Evolutionary conservation across 2,329 filamentous ascomycete species (phyloP).

Genomic region (Alternaria hordeiaustralica): DNA sequence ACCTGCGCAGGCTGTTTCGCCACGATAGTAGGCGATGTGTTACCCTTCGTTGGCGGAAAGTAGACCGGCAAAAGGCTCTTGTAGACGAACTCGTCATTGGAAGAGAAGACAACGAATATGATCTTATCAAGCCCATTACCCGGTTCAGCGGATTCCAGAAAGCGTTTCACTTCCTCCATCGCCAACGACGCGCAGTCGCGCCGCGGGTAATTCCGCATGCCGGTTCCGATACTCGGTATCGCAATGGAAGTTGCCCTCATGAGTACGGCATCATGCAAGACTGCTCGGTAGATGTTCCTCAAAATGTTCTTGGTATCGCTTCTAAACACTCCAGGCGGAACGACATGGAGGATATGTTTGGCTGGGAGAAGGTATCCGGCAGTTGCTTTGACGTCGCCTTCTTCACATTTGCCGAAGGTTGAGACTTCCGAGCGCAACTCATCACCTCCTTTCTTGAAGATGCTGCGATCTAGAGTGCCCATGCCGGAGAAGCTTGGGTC

Average conservation of each 20-base stretch:
- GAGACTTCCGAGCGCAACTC: constrained; percentile 29
- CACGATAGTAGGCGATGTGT: constrained; percentile 14
- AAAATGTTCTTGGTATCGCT: constrained; percentile 32
- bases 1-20: neutral
- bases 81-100: constrained; percentile 41
- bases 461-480: constrained; percentile 37
- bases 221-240: constrained; percentile 43
- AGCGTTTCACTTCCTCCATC: constrained; percentile 43
- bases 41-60: constrained; percentile 35
- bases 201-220: constrained; percentile 35
- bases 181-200: constrained; percentile 39
- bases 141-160: constrained; percentile 31
- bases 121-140: constrained; percentile 36
- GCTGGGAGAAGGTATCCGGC: constrained; percentile 36
- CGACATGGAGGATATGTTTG: constrained; percentile 37
- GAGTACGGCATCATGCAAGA: constrained; percentile 30
- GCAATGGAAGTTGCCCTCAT: constrained; percentile 40
- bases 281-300: constrained; percentile 37
- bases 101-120: constrained; percentile 38
- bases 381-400: constrained; percentile 38
- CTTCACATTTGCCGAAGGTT: constrained; percentile 31
- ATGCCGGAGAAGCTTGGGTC: constrained; percentile 32
- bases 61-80: constrained; percentile 40
- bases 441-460: constrained; percentile 40
- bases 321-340: constrained; percentile 35